Percentiles rank a stretch among this genome's conserved stretches.
Conservation (phyloP, 129 eudicot species). For the Centaurea solstitialis region DNA sequence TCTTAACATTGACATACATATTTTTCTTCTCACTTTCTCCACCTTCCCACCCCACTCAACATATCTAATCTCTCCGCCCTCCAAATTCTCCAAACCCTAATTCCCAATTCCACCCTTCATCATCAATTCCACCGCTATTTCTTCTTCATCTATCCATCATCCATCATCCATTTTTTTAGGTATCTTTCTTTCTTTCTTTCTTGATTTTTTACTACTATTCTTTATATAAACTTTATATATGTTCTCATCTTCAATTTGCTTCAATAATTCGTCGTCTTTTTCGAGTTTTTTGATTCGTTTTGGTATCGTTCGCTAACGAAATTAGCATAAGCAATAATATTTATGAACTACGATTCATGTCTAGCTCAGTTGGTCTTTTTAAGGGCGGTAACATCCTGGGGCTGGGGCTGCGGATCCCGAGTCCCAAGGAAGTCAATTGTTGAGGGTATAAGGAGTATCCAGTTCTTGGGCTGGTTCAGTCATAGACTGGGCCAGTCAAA, state of each 20-base stretch:
- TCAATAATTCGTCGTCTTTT: background rate
- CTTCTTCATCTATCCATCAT: background rate
- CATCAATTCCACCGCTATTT: background rate
- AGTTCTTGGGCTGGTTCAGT: no score
- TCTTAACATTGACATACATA: conserved; percentile 22
- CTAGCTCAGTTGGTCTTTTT: no score
- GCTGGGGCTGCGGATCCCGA: no score
- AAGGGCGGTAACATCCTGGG: no score
- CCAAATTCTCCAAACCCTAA: conserved; percentile 31
- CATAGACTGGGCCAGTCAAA: no score
- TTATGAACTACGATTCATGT: no score
- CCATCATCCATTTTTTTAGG: background rate
- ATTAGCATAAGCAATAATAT: background rate
- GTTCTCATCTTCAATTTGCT: background rate
- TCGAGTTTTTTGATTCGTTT: background rate
- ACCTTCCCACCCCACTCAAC: background rate
- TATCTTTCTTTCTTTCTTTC: conserved; percentile 14
- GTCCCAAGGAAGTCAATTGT: no score
- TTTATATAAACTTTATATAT: background rate
- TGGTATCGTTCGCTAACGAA: background rate
- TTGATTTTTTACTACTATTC: no score
- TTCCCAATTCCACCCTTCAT: background rate
- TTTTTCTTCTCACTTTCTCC: conserved; percentile 18
- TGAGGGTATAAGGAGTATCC: no score
- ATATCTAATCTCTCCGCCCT: conserved; percentile 5